Base-by-base conservation (phyloP, 202 grass and related monocot genomes). In the Carex sylvatica region DNA sequence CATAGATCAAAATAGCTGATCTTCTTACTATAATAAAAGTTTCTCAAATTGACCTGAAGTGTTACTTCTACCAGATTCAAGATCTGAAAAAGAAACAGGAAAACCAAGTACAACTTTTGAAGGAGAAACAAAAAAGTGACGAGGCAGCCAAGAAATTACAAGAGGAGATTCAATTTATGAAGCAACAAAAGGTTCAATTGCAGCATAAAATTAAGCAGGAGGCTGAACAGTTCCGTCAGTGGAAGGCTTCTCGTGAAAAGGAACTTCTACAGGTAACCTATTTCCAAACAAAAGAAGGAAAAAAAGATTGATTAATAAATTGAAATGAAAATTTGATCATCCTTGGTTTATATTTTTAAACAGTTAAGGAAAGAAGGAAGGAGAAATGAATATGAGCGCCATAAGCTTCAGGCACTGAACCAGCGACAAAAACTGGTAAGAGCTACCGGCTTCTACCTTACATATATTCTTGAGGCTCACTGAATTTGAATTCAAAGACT, bases 1-100 rank as follows among this genome's bases (percentile, higher is more conserved):
- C 8, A 16, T 80, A 20, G 28, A 36, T 77, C 7, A 19, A 59
- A 58, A 77, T 59, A 51, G 28, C 19, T 64, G 1, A 46, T 80
- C 23, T 80, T 46, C 35, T 80, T 51, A 65, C 19, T 66, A 55
- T 24, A 38, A 68, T 19, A 59, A 24, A 67, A 56, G 0, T 65
- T 80, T 83, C 6, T 38, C 31, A 22, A 70, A 86, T 1, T 85
- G 66, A 65, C 20, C 63, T 81, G 64, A 81, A 53, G 46, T 55
- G 76, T 66, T 42, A 15, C 11, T 61, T 59, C 89, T 59, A 36
- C 80, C 86, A 99, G 96, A 99, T 99, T 85, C 79, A 90, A 83
- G 91, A 99, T 44, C 92, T 99, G 74, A 99, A 99, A 88, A 99
- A 96, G 87, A 99, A 99, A 71, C 96, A 99, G 87, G 96, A 99